Conservation (phyloP, 495 filamentous ascomycete species). For the Tuber melanosporum region DNA sequence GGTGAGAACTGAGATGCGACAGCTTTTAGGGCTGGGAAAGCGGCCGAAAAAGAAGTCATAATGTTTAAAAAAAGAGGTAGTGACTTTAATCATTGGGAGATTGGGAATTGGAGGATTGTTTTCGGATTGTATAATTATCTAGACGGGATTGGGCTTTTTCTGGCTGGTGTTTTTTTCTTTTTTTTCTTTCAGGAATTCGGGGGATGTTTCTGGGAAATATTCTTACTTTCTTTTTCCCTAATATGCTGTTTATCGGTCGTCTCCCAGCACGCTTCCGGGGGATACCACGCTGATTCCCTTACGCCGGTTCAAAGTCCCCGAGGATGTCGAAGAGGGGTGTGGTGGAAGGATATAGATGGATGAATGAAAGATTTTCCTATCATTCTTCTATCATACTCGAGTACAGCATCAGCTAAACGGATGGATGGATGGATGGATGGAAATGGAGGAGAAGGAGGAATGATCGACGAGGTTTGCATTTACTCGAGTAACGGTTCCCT, state of each 20-base stretch:
- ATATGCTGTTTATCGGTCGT: not conserved
- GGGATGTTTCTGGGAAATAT: not conserved
- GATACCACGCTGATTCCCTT: not conserved
- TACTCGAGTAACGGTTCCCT: not conserved
- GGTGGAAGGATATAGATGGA: not conserved
- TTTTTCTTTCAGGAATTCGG: not conserved
- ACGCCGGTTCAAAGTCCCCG: not conserved
- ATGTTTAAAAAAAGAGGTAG: not conserved
- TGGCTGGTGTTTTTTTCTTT: not conserved
- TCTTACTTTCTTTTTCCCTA: not conserved
- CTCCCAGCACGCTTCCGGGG: not conserved
- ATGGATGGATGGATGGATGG: not conserved
- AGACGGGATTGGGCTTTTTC: not conserved
- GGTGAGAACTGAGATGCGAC: not conserved
- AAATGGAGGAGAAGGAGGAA: not conserved
- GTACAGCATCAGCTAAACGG: too few relatives aligned
- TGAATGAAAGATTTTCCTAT: too few relatives aligned
- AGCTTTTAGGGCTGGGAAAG: not conserved
- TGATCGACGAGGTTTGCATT: not conserved
- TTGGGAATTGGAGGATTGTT: not conserved
- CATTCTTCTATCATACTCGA: too few relatives aligned
- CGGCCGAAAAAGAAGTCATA: not conserved
- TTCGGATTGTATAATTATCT: not conserved
- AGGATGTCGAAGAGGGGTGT: not conserved
- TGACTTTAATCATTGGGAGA: not conserved